phyloP scores from a whole-genome alignment of 2,329 filamentous ascomycete species.

The Orbilia javanica region DNA sequence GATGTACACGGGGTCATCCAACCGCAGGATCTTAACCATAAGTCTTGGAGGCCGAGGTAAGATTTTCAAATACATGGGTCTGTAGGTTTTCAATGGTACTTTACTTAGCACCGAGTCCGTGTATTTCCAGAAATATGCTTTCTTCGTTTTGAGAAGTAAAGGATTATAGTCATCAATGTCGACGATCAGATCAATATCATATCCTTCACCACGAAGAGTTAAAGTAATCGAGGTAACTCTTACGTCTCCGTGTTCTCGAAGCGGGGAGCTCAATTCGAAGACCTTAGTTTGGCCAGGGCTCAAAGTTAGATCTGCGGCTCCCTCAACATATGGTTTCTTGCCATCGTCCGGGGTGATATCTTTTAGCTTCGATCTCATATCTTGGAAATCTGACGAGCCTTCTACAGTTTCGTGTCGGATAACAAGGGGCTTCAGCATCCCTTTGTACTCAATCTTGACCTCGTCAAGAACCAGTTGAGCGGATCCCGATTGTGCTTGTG shows the following conservation, averaged over 20 bases:
- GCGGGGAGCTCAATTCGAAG: conserved; percentile 77
- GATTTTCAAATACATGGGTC: conserved; percentile 74
- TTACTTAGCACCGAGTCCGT: conserved; percentile 37
- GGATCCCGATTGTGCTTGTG: conserved; percentile 71
- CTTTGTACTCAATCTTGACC: conserved; percentile 71
- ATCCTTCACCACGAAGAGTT: conserved; percentile 57
- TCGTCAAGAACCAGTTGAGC: conserved; percentile 70
- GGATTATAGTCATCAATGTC: conserved; percentile 54
- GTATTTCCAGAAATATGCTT: conserved; percentile 43
- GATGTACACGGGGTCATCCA: conserved; percentile 80
- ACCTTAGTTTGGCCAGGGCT: conserved; percentile 76
- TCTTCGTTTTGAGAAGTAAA: conserved; percentile 45
- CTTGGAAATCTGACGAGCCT: conserved; percentile 52
- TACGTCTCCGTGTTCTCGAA: conserved; percentile 85
- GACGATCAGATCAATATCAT: conserved; percentile 49
- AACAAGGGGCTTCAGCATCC: conserved; percentile 71
- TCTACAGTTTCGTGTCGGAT: conserved; percentile 64
- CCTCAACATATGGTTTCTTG: conserved; percentile 59
- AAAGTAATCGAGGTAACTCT: conserved; percentile 69
- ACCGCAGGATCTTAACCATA: conserved; percentile 71
- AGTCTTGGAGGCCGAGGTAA: conserved; percentile 93
- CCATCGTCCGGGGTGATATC: conserved; percentile 58
- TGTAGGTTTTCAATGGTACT: conserved; percentile 36
- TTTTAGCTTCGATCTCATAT: conserved; percentile 40
- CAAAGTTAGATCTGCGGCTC: conserved; percentile 72